Evolutionary conservation across 176 grass and related monocot genomes (phyloP).

Genomic region (Rhynchospora pubera): DNA sequence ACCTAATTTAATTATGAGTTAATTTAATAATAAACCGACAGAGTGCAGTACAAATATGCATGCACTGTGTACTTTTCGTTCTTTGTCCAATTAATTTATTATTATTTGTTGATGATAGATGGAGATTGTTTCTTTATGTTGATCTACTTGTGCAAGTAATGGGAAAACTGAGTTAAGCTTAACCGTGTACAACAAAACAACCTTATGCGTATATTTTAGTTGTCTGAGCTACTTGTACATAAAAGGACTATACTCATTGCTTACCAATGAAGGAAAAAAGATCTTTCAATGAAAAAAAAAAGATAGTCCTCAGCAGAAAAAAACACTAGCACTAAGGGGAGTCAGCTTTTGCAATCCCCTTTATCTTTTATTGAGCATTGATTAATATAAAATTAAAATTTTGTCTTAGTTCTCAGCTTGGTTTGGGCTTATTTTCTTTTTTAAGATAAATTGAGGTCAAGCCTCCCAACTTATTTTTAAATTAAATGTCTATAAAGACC

Average conservation of each 20-base stretch:
- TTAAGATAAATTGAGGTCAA: too few relatives aligned
- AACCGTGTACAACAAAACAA: neutral
- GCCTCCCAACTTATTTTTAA: too few relatives aligned
- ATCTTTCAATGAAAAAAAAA: neutral
- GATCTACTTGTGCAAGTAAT: neutral
- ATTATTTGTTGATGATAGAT: neutral
- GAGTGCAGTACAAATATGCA: neutral
- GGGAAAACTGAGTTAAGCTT: neutral
- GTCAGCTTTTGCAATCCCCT: neutral
- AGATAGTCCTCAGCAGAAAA: constrained; percentile 13
- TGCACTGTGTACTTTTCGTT: neutral
- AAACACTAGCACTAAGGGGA: neutral
- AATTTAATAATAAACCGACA: neutral
- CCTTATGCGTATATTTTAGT: neutral
- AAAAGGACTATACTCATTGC: neutral
- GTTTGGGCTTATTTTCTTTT: too few relatives aligned
- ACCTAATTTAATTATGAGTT: neutral
- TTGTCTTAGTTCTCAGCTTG: neutral
- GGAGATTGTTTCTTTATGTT: neutral
- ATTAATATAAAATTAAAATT: neutral
- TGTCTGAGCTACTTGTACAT: neutral
- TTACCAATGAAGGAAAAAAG: neutral
- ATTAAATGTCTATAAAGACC: too few relatives aligned
- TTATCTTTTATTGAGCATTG: neutral
- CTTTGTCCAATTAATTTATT: neutral